Evolutionary conservation across 1,139 yeast species (phyloP), one percentile per base, ranked within the genome.

Genomic region (Komagataea norvegica): DNA sequence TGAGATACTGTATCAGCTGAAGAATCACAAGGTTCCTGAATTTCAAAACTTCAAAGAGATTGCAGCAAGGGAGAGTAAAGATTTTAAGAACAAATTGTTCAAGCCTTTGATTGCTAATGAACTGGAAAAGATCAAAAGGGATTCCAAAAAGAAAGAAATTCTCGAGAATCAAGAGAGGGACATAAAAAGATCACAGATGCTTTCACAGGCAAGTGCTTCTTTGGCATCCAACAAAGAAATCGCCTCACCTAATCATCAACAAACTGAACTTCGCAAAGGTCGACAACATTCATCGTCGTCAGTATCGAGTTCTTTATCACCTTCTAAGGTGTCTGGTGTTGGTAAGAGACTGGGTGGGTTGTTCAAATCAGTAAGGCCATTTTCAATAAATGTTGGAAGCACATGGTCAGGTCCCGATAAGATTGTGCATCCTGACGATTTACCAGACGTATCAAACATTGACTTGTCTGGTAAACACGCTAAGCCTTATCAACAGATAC

Each of bases 401-500:
- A 42, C 48, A 8, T 65, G 67, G 43, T 57, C 65, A 7, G 55
- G 61, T 8, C 64, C 77, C 3, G 88, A 80, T 37, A 70, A 74
- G 40, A 59, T 74, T 2, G 68, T 79, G 4, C 57, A 68, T 16
- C 68, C 75, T 1, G 58, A 58, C 34, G 86, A 81, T 33, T 64
- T 88, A 32, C 95, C 95, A 1, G 70, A 65, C 34, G 62, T 77
- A 8, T 65, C 62, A 3, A 43, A 55, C 2, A 59, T 64, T 29
- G 55, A 60, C 10, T 75, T 77, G 15, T 54, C 59, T 6, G 53
- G 52, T 2, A 53, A 50, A 65, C 74, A 53, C 66, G 40, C 67
- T 44, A 85, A 79, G 51, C 83, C 89, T 2, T 52, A 65, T n/a
- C 59, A 70, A 34, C 67, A 74, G 13, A 65, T 87, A 25, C 71